Conservation (phyloP, 176 grass and related monocot genomes). For the Triticum monococcum region DNA sequence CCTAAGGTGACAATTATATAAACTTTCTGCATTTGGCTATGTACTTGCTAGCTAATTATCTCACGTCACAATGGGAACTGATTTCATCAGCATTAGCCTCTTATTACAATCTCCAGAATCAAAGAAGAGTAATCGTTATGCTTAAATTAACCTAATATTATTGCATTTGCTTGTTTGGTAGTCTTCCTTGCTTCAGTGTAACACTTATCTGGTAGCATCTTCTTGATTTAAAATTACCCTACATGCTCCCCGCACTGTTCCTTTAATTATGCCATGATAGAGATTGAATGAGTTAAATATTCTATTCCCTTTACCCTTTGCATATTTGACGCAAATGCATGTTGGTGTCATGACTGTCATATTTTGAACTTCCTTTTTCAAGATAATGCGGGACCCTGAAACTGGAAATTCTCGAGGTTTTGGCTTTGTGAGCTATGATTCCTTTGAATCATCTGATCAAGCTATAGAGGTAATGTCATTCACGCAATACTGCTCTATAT, state of each 20-base stretch:
- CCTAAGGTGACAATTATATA: conserved; percentile 65
- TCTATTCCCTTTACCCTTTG: not conserved
- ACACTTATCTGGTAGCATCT: not conserved
- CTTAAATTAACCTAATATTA: conserved; percentile 8
- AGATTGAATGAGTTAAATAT: not conserved
- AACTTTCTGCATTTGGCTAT: not conserved
- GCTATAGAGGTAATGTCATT: conserved; percentile 75
- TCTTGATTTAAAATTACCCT: conserved; percentile 8
- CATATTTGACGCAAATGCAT: not conserved
- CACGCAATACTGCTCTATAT: not conserved
- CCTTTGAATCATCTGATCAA: conserved; percentile 95
- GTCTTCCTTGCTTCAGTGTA: not conserved
- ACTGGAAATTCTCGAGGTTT: conserved; percentile 94
- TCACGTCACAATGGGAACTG: not conserved
- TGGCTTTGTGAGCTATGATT: conserved; percentile 98
- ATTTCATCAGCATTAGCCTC: conserved; percentile 6
- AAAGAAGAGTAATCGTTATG: not conserved
- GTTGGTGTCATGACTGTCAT: not conserved
- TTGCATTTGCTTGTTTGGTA: not conserved
- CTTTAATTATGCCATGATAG: not conserved
- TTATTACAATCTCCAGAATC: not conserved
- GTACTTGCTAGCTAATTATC: not conserved
- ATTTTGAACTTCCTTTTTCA: not conserved
- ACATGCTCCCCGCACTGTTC: not conserved
- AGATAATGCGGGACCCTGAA: conserved; percentile 99